Evolutionary conservation across 345 rosid genomes (phyloP).

Genomic region (Corchorus capsularis): DNA sequence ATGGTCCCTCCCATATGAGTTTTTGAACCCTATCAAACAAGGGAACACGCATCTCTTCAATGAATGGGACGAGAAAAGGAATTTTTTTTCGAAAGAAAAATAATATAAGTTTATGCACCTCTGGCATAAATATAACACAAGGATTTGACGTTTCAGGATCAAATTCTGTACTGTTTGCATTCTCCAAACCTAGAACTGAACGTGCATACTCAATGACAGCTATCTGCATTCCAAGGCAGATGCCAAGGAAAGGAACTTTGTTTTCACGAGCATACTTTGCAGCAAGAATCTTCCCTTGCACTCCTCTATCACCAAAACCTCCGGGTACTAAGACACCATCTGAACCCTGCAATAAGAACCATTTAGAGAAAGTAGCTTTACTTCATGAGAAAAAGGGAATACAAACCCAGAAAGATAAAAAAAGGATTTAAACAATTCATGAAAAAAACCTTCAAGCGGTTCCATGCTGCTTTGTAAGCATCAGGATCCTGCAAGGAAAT

Average conservation of each 20-base stretch:
- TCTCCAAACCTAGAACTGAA: slow-evolving; percentile 61
- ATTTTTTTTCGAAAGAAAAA: neutral
- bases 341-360: slow-evolving; percentile 51
- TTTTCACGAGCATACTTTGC: slow-evolving; percentile 77
- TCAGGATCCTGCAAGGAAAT: slow-evolving; percentile 52
- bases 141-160: slow-evolving; percentile 71
- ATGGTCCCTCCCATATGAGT: slow-evolving; percentile 90
- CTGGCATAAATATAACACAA: slow-evolving; percentile 83
- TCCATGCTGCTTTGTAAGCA: slow-evolving; percentile 65
- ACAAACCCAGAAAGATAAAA: neutral
- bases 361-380: slow-evolving; percentile 8
- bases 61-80: neutral
- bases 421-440: neutral
- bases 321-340: slow-evolving; percentile 84
- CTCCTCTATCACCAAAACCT: slow-evolving; percentile 91
- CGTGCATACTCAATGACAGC: slow-evolving; percentile 84
- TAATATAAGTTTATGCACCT: slow-evolving; percentile 37
- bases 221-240: slow-evolving; percentile 87
- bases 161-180: slow-evolving; percentile 82
- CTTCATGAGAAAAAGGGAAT: neutral
- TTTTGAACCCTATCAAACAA: slow-evolving; percentile 58
- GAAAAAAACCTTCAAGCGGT: slow-evolving; percentile 57
- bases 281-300: slow-evolving; percentile 83
- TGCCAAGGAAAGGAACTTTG: slow-evolving; percentile 72
- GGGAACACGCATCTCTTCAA: neutral